Evolutionary conservation across 768 basidiomycete genomes (phyloP).

Genomic region (Trametes gibbosa): DNA sequence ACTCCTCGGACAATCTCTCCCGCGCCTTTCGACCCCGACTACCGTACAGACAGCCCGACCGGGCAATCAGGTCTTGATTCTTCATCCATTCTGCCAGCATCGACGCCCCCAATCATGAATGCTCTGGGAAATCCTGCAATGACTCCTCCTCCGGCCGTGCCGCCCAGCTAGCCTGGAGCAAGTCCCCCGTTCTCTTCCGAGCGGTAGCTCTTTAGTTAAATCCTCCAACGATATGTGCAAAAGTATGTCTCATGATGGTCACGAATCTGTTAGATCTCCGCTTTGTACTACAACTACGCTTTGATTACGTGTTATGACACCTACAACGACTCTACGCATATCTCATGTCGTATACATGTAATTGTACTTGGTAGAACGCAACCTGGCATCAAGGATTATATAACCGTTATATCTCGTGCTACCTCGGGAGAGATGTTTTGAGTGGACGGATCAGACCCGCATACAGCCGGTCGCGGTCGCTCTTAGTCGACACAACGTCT

Average conservation of each 20-base stretch:
- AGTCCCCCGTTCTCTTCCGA: background rate
- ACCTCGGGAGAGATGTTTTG: too few species aligned
- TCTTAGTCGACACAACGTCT: background rate
- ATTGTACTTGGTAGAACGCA: slow-evolving; percentile 1
- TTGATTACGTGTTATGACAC: background rate
- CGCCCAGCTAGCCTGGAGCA: background rate
- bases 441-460: background rate
- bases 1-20: slow-evolving; percentile 20
- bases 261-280: background rate
- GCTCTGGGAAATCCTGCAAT: background rate
- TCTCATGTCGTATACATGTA: slow-evolving; percentile 9
- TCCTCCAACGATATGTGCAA: slow-evolving; percentile 1
- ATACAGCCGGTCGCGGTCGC: too few species aligned
- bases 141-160: background rate
- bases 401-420: background rate
- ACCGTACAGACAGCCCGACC: slow-evolving; percentile 17
- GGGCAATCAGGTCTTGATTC: background rate
- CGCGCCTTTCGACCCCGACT: slow-evolving; percentile 16
- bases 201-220: background rate
- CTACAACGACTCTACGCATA: background rate
- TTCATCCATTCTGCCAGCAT: background rate
- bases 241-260: slow-evolving; percentile 1
- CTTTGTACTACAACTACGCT: slow-evolving; percentile 1
- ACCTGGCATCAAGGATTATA: too few species aligned
- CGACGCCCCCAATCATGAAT: background rate